Conservation (phyloP, 192 early-diverging fungal genomes). For the Powellomyces hirtus region DNA sequence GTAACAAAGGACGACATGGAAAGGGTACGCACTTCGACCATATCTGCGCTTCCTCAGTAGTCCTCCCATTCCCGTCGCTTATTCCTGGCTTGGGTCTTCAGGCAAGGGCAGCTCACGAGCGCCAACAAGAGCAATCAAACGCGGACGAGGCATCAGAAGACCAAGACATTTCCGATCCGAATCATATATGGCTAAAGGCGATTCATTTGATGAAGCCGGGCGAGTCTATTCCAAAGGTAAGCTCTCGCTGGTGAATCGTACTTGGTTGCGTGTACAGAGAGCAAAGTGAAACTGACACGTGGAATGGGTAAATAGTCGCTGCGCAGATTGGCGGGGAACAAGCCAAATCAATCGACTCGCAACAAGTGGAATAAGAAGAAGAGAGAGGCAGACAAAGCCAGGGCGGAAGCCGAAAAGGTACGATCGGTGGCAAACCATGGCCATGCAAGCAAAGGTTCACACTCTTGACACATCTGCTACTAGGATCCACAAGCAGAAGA, state of each 20-base stretch:
- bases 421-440: not conserved
- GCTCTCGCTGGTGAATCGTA: too few species aligned
- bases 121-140: slow-evolving; percentile 23
- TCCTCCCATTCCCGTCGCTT: not conserved
- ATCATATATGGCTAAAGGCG: slow-evolving; percentile 18
- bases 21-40: slow-evolving; percentile 14
- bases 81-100: not conserved
- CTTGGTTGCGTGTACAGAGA: too few species aligned
- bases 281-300: too few species aligned
- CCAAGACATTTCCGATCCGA: slow-evolving; percentile 3
- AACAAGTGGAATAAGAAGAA: slow-evolving; percentile 45
- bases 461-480: not conserved
- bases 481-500: slow-evolving; percentile 25
- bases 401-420: not conserved
- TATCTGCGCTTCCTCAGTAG: not conserved
- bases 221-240: slow-evolving; percentile 4
- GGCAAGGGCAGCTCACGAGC: slow-evolving; percentile 29
- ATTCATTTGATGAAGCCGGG: slow-evolving; percentile 22
- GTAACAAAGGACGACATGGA: slow-evolving; percentile 48
- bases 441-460: not conserved
- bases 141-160: slow-evolving; percentile 11
- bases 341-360: slow-evolving; percentile 27
- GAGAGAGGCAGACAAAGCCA: not conserved
- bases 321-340: slow-evolving; percentile 33
- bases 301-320: too few species aligned